These are phyloP conservation scores for Dactylellina sp. DNA, from an alignment of 2,329 filamentous ascomycete species.

Conservation along the genomic window DNA sequence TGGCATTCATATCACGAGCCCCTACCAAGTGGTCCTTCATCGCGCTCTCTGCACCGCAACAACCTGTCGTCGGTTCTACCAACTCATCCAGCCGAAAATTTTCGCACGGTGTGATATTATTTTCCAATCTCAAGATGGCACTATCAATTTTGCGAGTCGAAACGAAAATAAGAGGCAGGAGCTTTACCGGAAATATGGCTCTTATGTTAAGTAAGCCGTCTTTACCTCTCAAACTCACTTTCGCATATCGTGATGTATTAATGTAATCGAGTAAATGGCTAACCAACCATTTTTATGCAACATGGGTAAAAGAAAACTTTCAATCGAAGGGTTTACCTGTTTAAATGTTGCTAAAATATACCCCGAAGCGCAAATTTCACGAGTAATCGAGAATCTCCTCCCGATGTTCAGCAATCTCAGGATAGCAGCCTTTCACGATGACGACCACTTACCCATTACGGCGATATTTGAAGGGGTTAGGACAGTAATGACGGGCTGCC, in stretches of 20 bases:
- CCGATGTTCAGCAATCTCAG: slow-evolving; percentile 11
- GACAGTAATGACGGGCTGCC: slow-evolving; percentile 8
- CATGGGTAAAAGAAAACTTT: slow-evolving; percentile 1
- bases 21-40: not conserved
- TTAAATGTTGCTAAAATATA: not conserved
- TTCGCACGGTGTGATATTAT: not conserved
- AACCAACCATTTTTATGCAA: not conserved
- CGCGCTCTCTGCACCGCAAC: not conserved
- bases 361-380: not conserved
- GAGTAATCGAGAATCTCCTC: not conserved
- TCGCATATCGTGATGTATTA: not conserved
- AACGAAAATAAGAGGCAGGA: not conserved
- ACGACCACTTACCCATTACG: not conserved
- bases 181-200: not conserved
- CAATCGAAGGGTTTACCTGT: not conserved
- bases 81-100: not conserved
- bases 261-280: no score
- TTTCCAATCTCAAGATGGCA: not conserved
- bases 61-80: slow-evolving; percentile 13
- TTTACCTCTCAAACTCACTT: not conserved
- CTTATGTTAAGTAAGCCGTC: not conserved
- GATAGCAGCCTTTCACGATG: not conserved
- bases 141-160: not conserved
- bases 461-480: not conserved
- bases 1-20: not conserved